Evolutionary conservation across 2,329 filamentous ascomycete species (phyloP), one percentile per base, ranked within the genome.

Genomic region (Exophiala alcalophila): DNA sequence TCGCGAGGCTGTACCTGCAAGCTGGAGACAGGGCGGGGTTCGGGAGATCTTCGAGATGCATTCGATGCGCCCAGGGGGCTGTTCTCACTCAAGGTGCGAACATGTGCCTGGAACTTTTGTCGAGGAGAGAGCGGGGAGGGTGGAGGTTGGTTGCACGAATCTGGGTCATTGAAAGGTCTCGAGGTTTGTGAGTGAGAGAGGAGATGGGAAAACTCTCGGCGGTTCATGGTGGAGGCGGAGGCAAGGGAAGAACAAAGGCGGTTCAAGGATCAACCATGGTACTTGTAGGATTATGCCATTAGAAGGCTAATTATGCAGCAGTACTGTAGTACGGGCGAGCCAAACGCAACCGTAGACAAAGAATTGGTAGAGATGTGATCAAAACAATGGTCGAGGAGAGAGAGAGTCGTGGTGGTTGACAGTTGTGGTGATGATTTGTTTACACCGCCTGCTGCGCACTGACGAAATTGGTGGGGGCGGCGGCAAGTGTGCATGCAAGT

Each of bases 101-200:
- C 35, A 12, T 49, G 40, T 19, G 52, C 38, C 39, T 54, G 51
- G 33, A 54, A 50, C 31, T 28, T 41, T 19, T 52, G 49, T 32
- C 46, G 35, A 18, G 51, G 45, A 26, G 51, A 54, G 18, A 48
- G 27, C 8, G 38, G 16, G n/a, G 40, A 32, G 10, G 24, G 23
- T 29, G 44, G 27, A n/a, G 16, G 6, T 25, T 26, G 24, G 28
- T 12, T 33, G 28, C 15, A 33, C 14, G 29, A 28, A 23, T 41
- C 40, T 18, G 25, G 21, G 12, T 12, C 21, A 33, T 21, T 40
- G 16, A 30, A 19, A 44, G 39, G n/a, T 21, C 43, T 38, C 20
- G 32, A n/a, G 25, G 38, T 36, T 20, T 32, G 33, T 20, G 36
- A 34, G 14, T 35, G 19, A 16, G 48, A 45, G 16, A 50, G 32